A percentile compares a stretch with the other conserved stretches of the same genome.
phyloP scores from a whole-genome alignment of 2,329 filamentous ascomycete genomes.

The Tothia fuscella region DNA sequence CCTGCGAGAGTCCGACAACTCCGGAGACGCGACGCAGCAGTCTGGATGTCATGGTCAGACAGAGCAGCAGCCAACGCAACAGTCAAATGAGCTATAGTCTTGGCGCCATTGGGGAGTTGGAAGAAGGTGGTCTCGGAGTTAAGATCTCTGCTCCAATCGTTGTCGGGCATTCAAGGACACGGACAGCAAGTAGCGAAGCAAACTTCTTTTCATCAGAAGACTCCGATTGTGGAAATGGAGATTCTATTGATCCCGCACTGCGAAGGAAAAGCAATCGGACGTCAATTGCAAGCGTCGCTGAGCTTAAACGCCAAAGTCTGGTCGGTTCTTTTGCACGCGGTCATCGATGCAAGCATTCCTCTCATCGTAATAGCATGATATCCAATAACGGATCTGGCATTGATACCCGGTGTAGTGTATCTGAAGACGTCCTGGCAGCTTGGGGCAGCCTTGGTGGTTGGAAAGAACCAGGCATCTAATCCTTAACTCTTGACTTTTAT shows the following conservation, averaged over 20 bases:
- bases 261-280: too few relatives aligned
- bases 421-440: conserved; percentile 34
- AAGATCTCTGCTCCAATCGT: conserved; percentile 3
- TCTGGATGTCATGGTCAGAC: conserved; percentile 6
- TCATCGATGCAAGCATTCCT: too few relatives aligned
- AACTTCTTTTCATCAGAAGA: neutral
- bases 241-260: neutral
- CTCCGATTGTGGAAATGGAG: neutral
- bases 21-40: conserved; percentile 5
- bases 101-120: neutral
- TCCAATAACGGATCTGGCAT: neutral
- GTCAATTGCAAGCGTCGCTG: too few relatives aligned
- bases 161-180: neutral
- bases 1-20: conserved; percentile 2
- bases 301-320: too few relatives aligned
- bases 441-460: conserved; percentile 35
- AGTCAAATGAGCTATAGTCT: conserved; percentile 1
- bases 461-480: conserved; percentile 2
- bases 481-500: neutral
- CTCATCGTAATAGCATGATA: neutral
- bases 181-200: neutral
- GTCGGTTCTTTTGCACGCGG: too few relatives aligned
- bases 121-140: conserved; percentile 7
- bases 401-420: conserved; percentile 24
- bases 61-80: neutral